Base-by-base conservation (phyloP, 1,139 yeast species). In the Yamadazyma friedrichii region DNA sequence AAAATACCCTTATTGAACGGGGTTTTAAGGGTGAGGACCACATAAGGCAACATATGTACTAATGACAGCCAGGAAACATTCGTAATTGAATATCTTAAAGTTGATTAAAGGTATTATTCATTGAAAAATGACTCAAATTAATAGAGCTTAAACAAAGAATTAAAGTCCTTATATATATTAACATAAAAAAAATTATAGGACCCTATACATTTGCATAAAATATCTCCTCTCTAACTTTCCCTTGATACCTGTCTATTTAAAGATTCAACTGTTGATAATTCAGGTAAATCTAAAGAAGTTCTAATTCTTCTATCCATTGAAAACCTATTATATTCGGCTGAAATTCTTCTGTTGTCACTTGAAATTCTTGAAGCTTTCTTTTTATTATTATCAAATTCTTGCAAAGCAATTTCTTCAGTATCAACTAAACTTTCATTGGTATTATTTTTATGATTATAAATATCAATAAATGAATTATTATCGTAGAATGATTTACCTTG, bases 401-500 rank as follows among this genome's bases (percentile, higher is more conserved):
- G 74, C 71, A 76, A 56, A 33, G 75, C 75, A 41, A 76, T 76
- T 49, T 75, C 80, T 47, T 75, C 80, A 0, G 80, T 75, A 28
- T 59, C 58, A 5, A 71, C 49, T 9, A 51, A 41, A 28, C 49
- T 49, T 8, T 54, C 57, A 3, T 28, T 39, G 3, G 59, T 47
- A 30, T 42, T 53, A 38, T 45, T 48, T 10, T 48, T 39, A 17
- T 43, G 37, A 37, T 59, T 53, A 49, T 65, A 66, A 5, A 58
- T 52, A 33, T 66, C 70, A 31, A 62, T 61, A 38, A 65, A 54
- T 5, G 69, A 63, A 26, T 54, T 55, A 41, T 56, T 62, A 42
- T 65, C 69, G 45, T 59, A 60, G 38, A 51, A 55, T 13, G 67
- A 59, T 32, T 49, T 49, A 9, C 46, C 47, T 33, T 60, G 53